Evolutionary conservation across 129 eudicot genomes (phyloP), one percentile per base, ranked within the genome.

Genomic region (Helianthus tuberosus): DNA sequence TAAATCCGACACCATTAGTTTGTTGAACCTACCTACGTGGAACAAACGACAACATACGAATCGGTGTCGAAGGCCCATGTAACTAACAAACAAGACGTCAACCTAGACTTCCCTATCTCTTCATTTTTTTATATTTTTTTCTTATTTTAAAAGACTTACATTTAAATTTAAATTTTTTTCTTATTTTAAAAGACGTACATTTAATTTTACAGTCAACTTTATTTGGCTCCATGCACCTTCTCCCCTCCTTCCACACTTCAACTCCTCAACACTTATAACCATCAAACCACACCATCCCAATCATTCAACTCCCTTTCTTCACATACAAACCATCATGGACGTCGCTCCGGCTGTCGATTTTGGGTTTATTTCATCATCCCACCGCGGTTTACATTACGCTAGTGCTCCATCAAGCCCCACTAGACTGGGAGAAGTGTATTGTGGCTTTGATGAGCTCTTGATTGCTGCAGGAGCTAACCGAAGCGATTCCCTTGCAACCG

Each of bases 401-500:
- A 92, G 91, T 68, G 93, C 97, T 76, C 93, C 97, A 4, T 27
- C 89, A 0, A 86, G 86, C 64, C 97, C 96, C 23, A 68, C 75
- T 4, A 85, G 64, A 4, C 47, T 82, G 17, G 36, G 82, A 4
- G 80, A 76, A 11, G 14, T 76, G 41, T 67, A 67, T 38, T 17
- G 51, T 50, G 88, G 84, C 23, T 77, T 88, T 39, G 85, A 86
- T 11, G 84, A 69, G 50, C 67, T 77, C 27, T 55, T 83, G 61
- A 55, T 76, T 36, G 13, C 55, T 25, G 29, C 23, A 0, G 47
- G 20, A 25, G 68, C 9, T 13, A 25, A 35, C 12, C 71, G 65
- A 3, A 14, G 3, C 0, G 16, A 15, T 29, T 67, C 57, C 47
- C 69, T 29, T 0, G 82, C 78, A 6, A 12, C 68, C 1, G 82